A percentile compares a stretch with the other conserved stretches of the same genome.
Evolutionary conservation across 192 early-diverging fungal genomes (phyloP).

Genomic region (Globomyces pollinis-pini): DNA sequence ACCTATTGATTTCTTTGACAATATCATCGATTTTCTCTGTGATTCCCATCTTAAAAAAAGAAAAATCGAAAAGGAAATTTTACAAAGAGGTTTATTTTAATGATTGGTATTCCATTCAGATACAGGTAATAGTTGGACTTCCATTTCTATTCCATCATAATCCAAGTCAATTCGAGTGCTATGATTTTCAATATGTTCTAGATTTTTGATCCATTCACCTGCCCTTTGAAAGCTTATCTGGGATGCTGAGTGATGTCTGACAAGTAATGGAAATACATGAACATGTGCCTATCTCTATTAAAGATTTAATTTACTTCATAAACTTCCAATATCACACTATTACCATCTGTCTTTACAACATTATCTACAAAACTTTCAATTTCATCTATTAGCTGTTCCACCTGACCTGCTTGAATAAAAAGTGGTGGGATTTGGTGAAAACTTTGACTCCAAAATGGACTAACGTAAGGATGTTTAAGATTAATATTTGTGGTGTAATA

Average conservation of each 20-base stretch:
- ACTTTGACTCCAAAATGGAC: not conserved
- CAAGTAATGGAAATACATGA: constrained; percentile 6
- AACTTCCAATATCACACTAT: not conserved
- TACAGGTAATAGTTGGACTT: too few species aligned
- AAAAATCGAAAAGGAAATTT: constrained; percentile 1
- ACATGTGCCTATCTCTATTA: too few species aligned
- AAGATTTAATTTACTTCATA: too few species aligned
- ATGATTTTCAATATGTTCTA: too few species aligned
- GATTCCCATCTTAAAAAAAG: constrained; percentile 2
- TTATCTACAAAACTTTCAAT: not conserved
- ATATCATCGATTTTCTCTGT: constrained; percentile 83
- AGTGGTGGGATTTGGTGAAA: not conserved
- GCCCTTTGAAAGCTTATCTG: not conserved
- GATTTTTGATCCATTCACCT: not conserved
- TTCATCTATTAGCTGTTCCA: constrained; percentile 3
- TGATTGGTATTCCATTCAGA: too few species aligned
- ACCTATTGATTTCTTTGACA: constrained; percentile 81
- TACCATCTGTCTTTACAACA: not conserved
- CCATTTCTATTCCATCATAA: too few species aligned
- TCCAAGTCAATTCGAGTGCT: too few species aligned
- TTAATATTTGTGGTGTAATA: constrained; percentile 2
- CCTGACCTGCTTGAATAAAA: constrained; percentile 2
- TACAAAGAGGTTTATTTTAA: too few species aligned
- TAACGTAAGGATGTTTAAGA: constrained; percentile 1
- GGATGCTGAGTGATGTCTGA: not conserved